Evolutionary conservation across 176 grass and related monocot genomes (phyloP), one percentile per base, ranked within the genome.

Genomic region (Stipa capillata): DNA sequence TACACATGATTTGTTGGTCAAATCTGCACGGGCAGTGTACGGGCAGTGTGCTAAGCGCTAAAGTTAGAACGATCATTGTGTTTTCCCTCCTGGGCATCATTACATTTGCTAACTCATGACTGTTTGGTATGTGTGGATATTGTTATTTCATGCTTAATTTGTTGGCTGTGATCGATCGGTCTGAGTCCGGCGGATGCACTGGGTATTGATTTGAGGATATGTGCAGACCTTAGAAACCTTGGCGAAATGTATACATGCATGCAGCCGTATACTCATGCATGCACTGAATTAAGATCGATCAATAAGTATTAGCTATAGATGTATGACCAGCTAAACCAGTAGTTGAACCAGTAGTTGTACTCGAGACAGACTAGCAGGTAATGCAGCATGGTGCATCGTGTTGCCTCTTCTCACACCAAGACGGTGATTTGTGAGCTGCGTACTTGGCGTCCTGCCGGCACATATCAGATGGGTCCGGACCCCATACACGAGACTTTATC

Each of bases 81-180:
- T 27, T 57, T 40, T 74, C 33, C 79, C 79, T 89, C 62, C 16
- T 76, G 10, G 20, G 32, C 44, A 85, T 76, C 61, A 81, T 62
- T 70, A 75, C 60, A 15, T 65, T 69, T 68, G 81, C 33, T 80
- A 43, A 16, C 2, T 29, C 5, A n/a, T 36, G 28, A 70, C 45
- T 45, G 36, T 81, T 81, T 80, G 27, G 65, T 14, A 29, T 47
- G 18, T 3, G 36, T 47, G 36, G 41, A 25, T 52, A 11, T 25
- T 85, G 71, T 89, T 89, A 89, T 89, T 89, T 81, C 87, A 89
- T 89, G 87, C 77, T 72, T 65, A 39, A 64, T 76, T 64, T 76
- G 53, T 47, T 24, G 36, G 32, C 3, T 60, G n/a, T 15, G 23
- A 7, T 54, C 12, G 8, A 48, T 56, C 18, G 29, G 6, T 6